Percentiles rank a stretch among this genome's conserved stretches.
Evolutionary conservation across 768 basidiomycete genomes (phyloP).

Genomic region (Boletales sp.): DNA sequence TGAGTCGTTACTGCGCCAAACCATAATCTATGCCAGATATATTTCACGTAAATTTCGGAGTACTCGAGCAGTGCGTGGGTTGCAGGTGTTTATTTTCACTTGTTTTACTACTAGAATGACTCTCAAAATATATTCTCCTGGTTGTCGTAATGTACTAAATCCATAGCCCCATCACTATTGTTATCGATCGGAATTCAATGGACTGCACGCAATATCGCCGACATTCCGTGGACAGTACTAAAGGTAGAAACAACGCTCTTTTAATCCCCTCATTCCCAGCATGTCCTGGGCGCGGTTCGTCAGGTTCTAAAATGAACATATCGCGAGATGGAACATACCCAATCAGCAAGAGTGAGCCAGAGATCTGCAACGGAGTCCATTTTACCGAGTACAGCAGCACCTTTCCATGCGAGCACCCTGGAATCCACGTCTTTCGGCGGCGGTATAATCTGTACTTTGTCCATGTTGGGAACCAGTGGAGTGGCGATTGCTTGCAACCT

Average conservation of each 20-base stretch:
- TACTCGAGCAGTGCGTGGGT: neutral
- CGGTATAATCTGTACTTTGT: constrained; percentile 89
- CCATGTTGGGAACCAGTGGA: constrained; percentile 78
- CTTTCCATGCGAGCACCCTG: constrained; percentile 90
- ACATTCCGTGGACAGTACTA: constrained; percentile 28
- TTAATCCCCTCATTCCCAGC: constrained; percentile 76
- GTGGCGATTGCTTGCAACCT: constrained; percentile 80
- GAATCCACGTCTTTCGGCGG: constrained; percentile 93
- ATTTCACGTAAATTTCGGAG: too few species aligned
- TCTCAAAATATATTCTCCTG: constrained; percentile 1
- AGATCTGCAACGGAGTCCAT: constrained; percentile 88
- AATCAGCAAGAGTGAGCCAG: constrained; percentile 86
- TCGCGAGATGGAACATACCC: constrained; percentile 49
- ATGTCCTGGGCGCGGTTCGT: constrained; percentile 48
- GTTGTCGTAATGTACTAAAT: constrained; percentile 17
- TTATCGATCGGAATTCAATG: neutral
- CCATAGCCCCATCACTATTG: neutral
- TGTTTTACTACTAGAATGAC: constrained; percentile 2
- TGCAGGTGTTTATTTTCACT: constrained; percentile 1
- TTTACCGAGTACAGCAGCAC: constrained; percentile 84
- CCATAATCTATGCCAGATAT: constrained; percentile 20
- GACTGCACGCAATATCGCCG: neutral
- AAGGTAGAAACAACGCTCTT: constrained; percentile 79
- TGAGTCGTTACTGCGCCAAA: neutral
- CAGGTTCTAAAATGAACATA: constrained; percentile 1